A percentile compares a stretch with the other conserved stretches of the same genome.
phyloP scores from a whole-genome alignment of 2,329 filamentous ascomycete species.

The Chalara sp. region DNA sequence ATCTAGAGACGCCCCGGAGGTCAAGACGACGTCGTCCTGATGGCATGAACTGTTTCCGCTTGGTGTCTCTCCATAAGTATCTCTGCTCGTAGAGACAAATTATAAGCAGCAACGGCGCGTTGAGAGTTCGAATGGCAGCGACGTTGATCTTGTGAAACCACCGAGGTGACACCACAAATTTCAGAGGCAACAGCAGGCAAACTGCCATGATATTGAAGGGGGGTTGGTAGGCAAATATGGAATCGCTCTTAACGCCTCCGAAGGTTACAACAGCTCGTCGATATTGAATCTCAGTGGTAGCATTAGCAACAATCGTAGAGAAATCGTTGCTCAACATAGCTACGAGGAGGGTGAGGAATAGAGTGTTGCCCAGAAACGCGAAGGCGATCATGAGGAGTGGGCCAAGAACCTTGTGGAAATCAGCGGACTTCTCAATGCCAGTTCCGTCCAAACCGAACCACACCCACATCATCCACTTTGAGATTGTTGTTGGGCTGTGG shows the following conservation, averaged over 20 bases:
- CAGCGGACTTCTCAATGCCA: conserved; percentile 44
- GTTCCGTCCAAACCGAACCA: conserved; percentile 73
- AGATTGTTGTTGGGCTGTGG: conserved; percentile 57
- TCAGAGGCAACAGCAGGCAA: conserved; percentile 64
- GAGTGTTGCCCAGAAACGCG: conserved; percentile 74
- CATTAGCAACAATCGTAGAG: conserved; percentile 65
- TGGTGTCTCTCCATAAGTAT: not conserved
- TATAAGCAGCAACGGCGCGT: conserved; percentile 63
- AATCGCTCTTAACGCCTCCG: conserved; percentile 76
- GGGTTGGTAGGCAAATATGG: conserved; percentile 53
- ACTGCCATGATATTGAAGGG: conserved; percentile 79
- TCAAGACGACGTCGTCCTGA: not conserved
- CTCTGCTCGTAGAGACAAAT: conserved; percentile 58
- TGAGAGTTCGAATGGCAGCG: conserved; percentile 64
- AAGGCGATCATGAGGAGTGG: conserved; percentile 73
- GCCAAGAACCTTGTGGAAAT: conserved; percentile 70
- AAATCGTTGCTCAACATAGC: conserved; percentile 81
- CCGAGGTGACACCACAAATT: conserved; percentile 64
- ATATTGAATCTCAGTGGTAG: conserved; percentile 72
- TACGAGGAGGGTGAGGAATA: conserved; percentile 77
- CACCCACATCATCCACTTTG: conserved; percentile 85
- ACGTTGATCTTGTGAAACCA: conserved; percentile 90
- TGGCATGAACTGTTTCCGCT: not conserved
- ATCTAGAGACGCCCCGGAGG: not conserved
- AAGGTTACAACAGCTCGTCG: conserved; percentile 72